Evolutionary conservation across 2,329 filamentous ascomycete genomes (phyloP).

Genomic region (Alternaria tenuissima): DNA sequence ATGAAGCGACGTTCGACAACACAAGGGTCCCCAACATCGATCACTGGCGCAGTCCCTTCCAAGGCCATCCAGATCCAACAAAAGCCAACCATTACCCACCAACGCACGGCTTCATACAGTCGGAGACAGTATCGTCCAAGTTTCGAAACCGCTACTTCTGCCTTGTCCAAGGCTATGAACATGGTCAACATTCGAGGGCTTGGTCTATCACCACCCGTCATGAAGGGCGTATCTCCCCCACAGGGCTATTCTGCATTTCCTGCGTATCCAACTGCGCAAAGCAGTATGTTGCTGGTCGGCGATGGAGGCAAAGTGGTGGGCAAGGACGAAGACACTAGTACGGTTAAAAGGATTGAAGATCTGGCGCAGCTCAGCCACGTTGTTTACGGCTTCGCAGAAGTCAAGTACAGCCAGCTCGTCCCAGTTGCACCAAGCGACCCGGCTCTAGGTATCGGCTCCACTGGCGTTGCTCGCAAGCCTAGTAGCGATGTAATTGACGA

Average conservation of each 20-base stretch:
- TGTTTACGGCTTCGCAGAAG: constrained; percentile 96
- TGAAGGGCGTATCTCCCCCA: constrained; percentile 71
- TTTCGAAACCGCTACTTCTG: constrained; percentile 82
- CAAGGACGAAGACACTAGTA: constrained; percentile 80
- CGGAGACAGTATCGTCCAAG: constrained; percentile 76
- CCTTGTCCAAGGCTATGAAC: constrained; percentile 93
- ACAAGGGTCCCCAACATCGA: constrained; percentile 74
- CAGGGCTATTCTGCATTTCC: constrained; percentile 83
- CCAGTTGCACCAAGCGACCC: constrained; percentile 81
- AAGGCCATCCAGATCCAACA: constrained; percentile 80
- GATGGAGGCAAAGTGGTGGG: constrained; percentile 68
- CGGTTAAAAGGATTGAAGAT: constrained; percentile 86
- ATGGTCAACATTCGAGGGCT: constrained; percentile 84
- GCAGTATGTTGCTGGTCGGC: constrained; percentile 70
- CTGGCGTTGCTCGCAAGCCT: constrained; percentile 55
- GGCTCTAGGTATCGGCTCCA: constrained; percentile 67
- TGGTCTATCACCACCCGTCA: constrained; percentile 70
- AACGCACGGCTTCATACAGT: constrained; percentile 81
- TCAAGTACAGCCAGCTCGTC: constrained; percentile 97
- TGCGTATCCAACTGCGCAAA: constrained; percentile 77
- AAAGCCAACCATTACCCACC: constrained; percentile 67
- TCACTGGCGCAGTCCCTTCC: constrained; percentile 74
- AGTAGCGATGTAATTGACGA: constrained; percentile 59
- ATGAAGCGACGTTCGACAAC: constrained; percentile 81
- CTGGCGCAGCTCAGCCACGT: constrained; percentile 93